These are phyloP conservation scores for Diaporthe sp. DNA, from an alignment of 2,329 filamentous ascomycete genomes.

Conservation along the genomic window DNA sequence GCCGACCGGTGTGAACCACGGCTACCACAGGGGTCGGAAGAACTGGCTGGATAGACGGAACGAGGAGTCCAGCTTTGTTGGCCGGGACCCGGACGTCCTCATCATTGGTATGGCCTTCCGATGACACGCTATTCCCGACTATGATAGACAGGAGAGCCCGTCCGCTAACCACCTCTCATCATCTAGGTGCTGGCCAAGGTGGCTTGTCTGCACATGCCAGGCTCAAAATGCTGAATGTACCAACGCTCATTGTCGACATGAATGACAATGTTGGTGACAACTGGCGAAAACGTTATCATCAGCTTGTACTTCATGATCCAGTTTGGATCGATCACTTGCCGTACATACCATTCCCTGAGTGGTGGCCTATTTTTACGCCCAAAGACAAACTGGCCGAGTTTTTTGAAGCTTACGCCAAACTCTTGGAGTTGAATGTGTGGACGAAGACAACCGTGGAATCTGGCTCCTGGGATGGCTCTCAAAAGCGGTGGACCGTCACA, in stretches of 20 bases:
- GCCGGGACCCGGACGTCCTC: constrained; percentile 62
- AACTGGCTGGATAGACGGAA: constrained; percentile 68
- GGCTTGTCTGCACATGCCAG: constrained; percentile 63
- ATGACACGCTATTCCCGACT: too few species aligned
- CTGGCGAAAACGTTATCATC: constrained; percentile 68
- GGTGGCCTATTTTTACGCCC: constrained; percentile 74
- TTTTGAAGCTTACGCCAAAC: constrained; percentile 69
- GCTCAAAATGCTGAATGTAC: constrained; percentile 64
- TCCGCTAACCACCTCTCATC: constrained; percentile 13
- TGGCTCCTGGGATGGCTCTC: constrained; percentile 58
- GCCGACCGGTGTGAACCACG: constrained; percentile 67
- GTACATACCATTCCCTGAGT: constrained; percentile 68
- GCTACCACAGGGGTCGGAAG: constrained; percentile 58
- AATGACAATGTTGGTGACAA: constrained; percentile 66
- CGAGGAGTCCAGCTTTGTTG: constrained; percentile 57
- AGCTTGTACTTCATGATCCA: constrained; percentile 71
- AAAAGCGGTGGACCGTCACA: constrained; percentile 64
- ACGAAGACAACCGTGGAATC: constrained; percentile 57
- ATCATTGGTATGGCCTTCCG: constrained; percentile 57
- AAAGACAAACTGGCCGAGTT: constrained; percentile 75
- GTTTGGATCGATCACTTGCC: constrained; percentile 69
- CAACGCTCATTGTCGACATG: constrained; percentile 62
- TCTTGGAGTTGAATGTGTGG: constrained; percentile 75
- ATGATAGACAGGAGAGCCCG: rapidly evolving
- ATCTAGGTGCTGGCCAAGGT: constrained; percentile 62